Conservation (phyloP, 345 rosid genomes). For the Aquilaria sinensis region DNA sequence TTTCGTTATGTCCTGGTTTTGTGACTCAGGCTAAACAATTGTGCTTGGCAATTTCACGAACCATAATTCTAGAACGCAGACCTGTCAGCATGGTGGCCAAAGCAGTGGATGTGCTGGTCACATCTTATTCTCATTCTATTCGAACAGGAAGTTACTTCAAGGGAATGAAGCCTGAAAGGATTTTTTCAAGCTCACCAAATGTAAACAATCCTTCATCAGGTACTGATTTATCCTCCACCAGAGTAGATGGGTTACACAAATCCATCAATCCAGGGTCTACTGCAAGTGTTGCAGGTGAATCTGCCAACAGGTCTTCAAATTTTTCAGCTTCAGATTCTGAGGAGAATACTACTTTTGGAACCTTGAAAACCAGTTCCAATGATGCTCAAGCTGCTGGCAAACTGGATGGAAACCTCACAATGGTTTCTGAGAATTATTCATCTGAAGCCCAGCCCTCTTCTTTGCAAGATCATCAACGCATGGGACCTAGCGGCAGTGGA, state of each 20-base stretch:
- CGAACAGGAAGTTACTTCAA: constrained; percentile 64
- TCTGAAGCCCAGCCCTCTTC: constrained; percentile 27
- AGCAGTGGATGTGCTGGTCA: constrained; percentile 73
- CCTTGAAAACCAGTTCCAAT: constrained; percentile 31
- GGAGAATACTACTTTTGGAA: constrained; percentile 30
- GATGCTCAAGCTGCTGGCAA: constrained; percentile 22
- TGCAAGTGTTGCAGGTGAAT: constrained; percentile 25
- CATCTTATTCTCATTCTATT: constrained; percentile 59
- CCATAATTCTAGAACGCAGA: constrained; percentile 80
- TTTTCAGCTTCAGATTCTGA: constrained; percentile 48
- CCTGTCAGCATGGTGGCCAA: constrained; percentile 71
- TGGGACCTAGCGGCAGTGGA: constrained; percentile 33
- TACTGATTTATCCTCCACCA: constrained; percentile 32
- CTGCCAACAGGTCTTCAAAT: constrained; percentile 27
- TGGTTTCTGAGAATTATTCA: constrained; percentile 30
- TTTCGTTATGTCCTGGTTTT: constrained; percentile 11
- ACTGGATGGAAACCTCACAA: constrained; percentile 25
- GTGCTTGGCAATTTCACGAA: constrained; percentile 64
- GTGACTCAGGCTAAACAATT: constrained; percentile 81
- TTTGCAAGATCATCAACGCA: constrained; percentile 26
- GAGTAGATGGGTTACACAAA: constrained; percentile 28
- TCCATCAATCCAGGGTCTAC: constrained; percentile 27
- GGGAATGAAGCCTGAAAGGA: constrained; percentile 49
- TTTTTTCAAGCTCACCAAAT: constrained; percentile 28
- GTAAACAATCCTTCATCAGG: constrained; percentile 20